phyloP scores from a whole-genome alignment of 208 protist genomes.

The Entamoeba histolytica region DNA sequence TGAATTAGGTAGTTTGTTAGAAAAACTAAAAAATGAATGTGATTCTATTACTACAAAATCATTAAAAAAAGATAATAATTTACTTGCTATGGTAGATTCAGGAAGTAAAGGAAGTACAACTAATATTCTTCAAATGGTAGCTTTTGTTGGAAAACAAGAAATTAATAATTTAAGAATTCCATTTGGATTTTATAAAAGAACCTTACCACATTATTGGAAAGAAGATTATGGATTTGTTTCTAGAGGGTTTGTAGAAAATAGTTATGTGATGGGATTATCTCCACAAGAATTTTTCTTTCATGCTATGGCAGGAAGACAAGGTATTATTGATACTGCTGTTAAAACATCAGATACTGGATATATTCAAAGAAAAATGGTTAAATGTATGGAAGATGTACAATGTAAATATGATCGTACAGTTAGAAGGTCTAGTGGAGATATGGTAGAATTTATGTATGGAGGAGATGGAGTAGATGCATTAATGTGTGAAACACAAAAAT shows the following conservation, averaged over 20 bases:
- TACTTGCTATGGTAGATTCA: constrained; percentile 76
- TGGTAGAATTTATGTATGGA: constrained; percentile 91
- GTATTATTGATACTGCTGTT: constrained; percentile 96
- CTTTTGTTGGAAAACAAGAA: constrained; percentile 97
- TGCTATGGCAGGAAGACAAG: constrained; percentile 90
- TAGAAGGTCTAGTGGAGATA: constrained; percentile 29
- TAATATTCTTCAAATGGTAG: constrained; percentile 96
- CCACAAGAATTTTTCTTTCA: constrained; percentile 99
- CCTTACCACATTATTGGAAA: constrained; percentile 88
- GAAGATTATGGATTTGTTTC: constrained; percentile 83
- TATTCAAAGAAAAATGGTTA: constrained; percentile 60
- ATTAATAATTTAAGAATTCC: constrained; percentile 91
- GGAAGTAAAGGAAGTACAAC: constrained; percentile 90
- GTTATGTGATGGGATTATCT: constrained; percentile 75
- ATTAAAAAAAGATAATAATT: constrained; percentile 61
- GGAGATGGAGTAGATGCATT: constrained; percentile 89
- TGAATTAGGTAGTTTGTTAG: constrained; percentile 67
- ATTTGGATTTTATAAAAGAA: constrained; percentile 68
- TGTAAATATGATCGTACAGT: constrained; percentile 89
- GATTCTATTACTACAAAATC: constrained; percentile 53
- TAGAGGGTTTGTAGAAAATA: constrained; percentile 87
- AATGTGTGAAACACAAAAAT: constrained; percentile 51
- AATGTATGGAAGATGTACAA: constrained; percentile 78
- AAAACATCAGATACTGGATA: constrained; percentile 95
- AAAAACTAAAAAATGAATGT: constrained; percentile 37